phyloP scores from a whole-genome alignment of 768 basidiomycete species.

The Cystobasidium onofrii region DNA sequence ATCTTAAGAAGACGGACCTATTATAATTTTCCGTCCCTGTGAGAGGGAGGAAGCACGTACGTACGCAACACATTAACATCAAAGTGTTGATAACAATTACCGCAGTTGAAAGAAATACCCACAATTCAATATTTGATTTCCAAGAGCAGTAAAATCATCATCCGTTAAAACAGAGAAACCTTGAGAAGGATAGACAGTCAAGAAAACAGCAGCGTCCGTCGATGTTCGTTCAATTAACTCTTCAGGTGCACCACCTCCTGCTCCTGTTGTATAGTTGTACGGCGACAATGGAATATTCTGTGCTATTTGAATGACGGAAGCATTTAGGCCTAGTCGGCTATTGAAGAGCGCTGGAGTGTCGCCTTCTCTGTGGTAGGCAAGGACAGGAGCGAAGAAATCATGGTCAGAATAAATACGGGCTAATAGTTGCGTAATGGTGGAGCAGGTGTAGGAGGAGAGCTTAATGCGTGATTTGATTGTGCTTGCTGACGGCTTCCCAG shows the following conservation, averaged over 20 bases:
- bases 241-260: conserved; percentile 40
- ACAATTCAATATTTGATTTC: conserved; percentile 40
- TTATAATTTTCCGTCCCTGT: conserved; percentile 37
- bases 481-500: too few species aligned
- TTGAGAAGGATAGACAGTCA: conserved; percentile 41
- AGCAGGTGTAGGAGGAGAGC: background rate
- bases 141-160: conserved; percentile 39
- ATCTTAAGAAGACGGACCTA: conserved; percentile 41
- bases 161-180: conserved; percentile 35
- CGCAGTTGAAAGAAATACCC: background rate
- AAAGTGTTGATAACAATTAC: too few species aligned
- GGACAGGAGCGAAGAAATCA: background rate
- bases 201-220: conserved; percentile 42
- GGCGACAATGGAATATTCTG: conserved; percentile 40
- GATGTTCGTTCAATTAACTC: conserved; percentile 38
- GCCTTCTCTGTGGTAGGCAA: conserved; percentile 12
- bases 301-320: conserved; percentile 41
- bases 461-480: too few species aligned
- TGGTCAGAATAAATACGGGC: background rate
- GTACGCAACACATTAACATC: too few species aligned
- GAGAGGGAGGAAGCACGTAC: background rate
- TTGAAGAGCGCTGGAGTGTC: conserved; percentile 40
- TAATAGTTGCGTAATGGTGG: background rate
- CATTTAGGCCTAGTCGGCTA: conserved; percentile 36
- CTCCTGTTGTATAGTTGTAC: conserved; percentile 41